Conservation (phyloP, 306 rosid species). For the Luffa aegyptiaca region DNA sequence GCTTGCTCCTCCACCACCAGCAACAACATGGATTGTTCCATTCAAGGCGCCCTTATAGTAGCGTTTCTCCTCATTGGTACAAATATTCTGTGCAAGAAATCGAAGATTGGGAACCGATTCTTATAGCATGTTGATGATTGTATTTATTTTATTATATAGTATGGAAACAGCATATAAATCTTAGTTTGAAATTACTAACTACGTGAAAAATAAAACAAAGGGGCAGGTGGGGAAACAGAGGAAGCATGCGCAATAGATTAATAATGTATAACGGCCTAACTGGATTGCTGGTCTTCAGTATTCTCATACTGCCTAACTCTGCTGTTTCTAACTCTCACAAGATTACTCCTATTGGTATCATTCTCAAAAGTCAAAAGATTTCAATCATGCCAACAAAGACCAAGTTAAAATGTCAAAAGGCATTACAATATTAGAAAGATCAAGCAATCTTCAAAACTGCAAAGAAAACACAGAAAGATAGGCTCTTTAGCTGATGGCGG, state of each 20-base stretch:
- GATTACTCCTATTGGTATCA: too few species aligned
- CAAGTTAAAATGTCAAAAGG: background rate
- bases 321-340: background rate
- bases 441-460: background rate
- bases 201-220: background rate
- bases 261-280: background rate
- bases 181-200: background rate
- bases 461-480: background rate
- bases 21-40: slow-evolving; percentile 90
- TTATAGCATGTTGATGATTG: background rate
- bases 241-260: background rate
- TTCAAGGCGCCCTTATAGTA: slow-evolving; percentile 55
- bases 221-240: background rate
- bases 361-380: background rate
- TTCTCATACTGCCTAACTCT: background rate
- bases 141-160: background rate
- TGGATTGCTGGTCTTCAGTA: background rate
- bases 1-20: slow-evolving; percentile 89
- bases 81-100: slow-evolving; percentile 44
- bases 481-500: background rate
- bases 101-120: background rate
- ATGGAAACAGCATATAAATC: background rate
- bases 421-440: background rate
- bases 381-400: background rate
- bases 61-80: slow-evolving; percentile 66